Evolutionary conservation across 2,329 filamentous ascomycete genomes (phyloP).

Genomic region (Dactylellina leptospora): DNA sequence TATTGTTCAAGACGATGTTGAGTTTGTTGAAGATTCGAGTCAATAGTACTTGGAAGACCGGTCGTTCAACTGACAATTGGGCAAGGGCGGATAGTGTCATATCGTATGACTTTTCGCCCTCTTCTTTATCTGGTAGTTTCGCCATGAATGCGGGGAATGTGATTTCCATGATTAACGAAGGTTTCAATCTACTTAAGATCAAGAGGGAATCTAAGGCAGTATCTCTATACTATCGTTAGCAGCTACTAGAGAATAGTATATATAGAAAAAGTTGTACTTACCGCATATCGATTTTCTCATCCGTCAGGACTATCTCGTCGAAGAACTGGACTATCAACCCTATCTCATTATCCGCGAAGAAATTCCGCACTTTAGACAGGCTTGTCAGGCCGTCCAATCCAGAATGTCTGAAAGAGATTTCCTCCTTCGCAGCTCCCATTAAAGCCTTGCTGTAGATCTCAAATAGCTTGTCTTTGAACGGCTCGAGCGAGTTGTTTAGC

Average conservation of each 20-base stretch:
- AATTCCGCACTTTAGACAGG: slow-evolving; percentile 62
- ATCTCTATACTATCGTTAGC: slow-evolving; percentile 62
- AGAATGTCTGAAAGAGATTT: slow-evolving; percentile 64
- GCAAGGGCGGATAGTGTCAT: slow-evolving; percentile 71
- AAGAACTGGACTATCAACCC: slow-evolving; percentile 68
- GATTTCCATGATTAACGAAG: slow-evolving; percentile 70
- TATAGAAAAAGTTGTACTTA: slow-evolving; percentile 60
- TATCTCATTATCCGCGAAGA: slow-evolving; percentile 66
- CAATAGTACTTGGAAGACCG: slow-evolving; percentile 72
- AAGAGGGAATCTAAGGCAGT: slow-evolving; percentile 69
- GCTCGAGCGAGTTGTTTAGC: slow-evolving; percentile 62
- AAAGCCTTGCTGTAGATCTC: slow-evolving; percentile 67
- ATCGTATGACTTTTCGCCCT: slow-evolving; percentile 64
- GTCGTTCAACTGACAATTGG: slow-evolving; percentile 70
- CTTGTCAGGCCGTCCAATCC: slow-evolving; percentile 64
- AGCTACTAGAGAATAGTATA: slow-evolving; percentile 59
- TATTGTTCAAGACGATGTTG: slow-evolving; percentile 63
- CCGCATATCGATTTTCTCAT: slow-evolving; percentile 62
- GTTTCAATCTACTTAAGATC: slow-evolving; percentile 70
- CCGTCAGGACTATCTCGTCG: slow-evolving; percentile 69
- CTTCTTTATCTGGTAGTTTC: slow-evolving; percentile 68
- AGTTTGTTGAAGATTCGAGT: slow-evolving; percentile 72
- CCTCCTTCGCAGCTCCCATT: slow-evolving; percentile 66
- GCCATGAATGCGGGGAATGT: slow-evolving; percentile 74
- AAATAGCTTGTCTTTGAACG: slow-evolving; percentile 65